Conservation (phyloP, 2,329 filamentous ascomycete genomes). For the Colletotrichum gigasporum region DNA sequence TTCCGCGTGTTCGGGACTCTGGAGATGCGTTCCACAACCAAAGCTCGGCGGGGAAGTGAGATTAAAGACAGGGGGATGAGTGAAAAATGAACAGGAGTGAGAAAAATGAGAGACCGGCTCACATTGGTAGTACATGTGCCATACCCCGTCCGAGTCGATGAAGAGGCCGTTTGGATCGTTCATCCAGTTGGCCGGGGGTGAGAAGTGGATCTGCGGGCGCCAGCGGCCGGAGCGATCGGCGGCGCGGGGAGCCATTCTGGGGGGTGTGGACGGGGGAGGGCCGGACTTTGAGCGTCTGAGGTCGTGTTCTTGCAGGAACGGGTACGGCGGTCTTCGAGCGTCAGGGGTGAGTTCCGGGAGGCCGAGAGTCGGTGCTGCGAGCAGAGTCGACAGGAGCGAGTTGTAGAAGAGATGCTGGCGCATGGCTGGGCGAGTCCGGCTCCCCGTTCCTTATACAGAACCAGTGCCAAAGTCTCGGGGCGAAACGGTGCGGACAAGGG, state of each 20-base stretch:
- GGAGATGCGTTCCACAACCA: constrained; percentile 18
- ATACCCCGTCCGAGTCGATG: constrained; percentile 63
- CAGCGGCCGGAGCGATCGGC: constrained; percentile 35
- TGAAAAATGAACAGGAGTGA: background rate
- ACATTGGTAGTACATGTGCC: constrained; percentile 74
- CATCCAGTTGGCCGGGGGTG: constrained; percentile 61
- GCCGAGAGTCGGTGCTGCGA: constrained; percentile 13
- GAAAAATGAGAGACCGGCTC: constrained; percentile 27
- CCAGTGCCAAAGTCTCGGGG: constrained; percentile 26
- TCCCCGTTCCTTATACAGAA: constrained; percentile 19
- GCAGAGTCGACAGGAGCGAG: constrained; percentile 26
- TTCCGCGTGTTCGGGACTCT: constrained; percentile 1
- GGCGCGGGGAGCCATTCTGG: constrained; percentile 5
- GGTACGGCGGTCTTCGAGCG: background rate
- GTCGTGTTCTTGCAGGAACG: constrained; percentile 4
- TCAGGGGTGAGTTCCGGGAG: constrained; percentile 10
- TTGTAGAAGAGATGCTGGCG: constrained; percentile 17
- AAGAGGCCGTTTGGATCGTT: constrained; percentile 75
- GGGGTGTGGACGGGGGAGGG: background rate
- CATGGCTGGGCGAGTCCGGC: constrained; percentile 25
- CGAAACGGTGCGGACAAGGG: constrained; percentile 23
- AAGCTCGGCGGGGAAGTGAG: background rate
- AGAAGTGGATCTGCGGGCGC: constrained; percentile 66
- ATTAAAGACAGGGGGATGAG: background rate
- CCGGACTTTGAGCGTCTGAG: constrained; percentile 17